Evolutionary conservation across 345 rosid genomes (phyloP), one percentile per base, ranked within the genome.

Genomic region (Hypericum androsaemum): DNA sequence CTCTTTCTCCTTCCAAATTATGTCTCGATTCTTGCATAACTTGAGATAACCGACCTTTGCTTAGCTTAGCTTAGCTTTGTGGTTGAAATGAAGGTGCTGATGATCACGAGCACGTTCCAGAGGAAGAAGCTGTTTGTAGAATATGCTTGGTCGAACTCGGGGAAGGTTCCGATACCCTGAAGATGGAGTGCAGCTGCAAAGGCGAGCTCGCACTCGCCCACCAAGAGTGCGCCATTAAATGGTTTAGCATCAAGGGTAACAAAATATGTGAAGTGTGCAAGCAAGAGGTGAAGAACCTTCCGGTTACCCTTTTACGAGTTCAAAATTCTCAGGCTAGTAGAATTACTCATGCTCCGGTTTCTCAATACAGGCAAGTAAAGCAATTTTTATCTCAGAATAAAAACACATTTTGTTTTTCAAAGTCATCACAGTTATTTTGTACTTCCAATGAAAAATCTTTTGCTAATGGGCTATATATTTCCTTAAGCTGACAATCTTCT

Each of bases 181-280:
- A 76, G 71, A 62, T 80, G 85, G 85, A 77, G 45, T 80, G 85
- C 59, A 76, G 82, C 70, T 80, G 85, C 67, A 80, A 70, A 55
- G 85, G 82, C 52, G 85, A 71, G 56, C 81, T 76, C 46, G 85
- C 85, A 5, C 78, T 80, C n/a, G 80, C 85, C n/a, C 85, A 80
- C 41, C 58, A 76, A 63, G 80, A 74, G 36, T 80, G 85, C 60
- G 78, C 76, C 9, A 62, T 80, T 50, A 80, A 80, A 57, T 80
- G 85, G 85, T 80, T 80, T 71, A 80, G 76, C 63, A 74, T 76
- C 61, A 77, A 74, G 60, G 82, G 82, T 32, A 80, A 76, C 69
- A 76, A 63, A 59, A 74, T 60, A 12, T 80, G 85, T 71, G 81
- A 80, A 58, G 72, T 76, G 10, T 80, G 85, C 71, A 69, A 65